A percentile compares a stretch with the other conserved stretches of the same genome.
These are phyloP conservation scores for Dactylellina leptospora DNA, from an alignment of 2,329 filamentous ascomycete species.

Conservation along the genomic window DNA sequence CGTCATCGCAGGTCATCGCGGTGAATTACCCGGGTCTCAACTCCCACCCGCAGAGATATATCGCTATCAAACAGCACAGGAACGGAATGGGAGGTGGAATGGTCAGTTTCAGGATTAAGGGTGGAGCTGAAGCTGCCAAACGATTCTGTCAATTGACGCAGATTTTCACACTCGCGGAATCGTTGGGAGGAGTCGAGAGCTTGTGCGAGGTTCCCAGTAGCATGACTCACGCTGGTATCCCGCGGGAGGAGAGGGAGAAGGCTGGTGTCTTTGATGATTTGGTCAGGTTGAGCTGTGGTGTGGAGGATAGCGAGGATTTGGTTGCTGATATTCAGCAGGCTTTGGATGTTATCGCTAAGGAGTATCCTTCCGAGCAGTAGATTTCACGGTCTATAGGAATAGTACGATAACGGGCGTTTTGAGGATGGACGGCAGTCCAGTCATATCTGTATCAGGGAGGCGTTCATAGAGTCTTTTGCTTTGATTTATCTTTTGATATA, in stretches of 20 bases:
- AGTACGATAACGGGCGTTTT: not conserved
- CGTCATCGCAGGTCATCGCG: constrained; percentile 80
- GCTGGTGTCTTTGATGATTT: constrained; percentile 96
- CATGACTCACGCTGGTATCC: constrained; percentile 98
- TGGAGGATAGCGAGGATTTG: constrained; percentile 89
- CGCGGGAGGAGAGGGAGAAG: constrained; percentile 85
- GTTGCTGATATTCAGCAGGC: constrained; percentile 83
- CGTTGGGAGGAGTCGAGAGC: constrained; percentile 88
- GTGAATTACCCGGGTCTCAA: constrained; percentile 95
- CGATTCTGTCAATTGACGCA: constrained; percentile 88
- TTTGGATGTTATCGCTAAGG: constrained; percentile 65
- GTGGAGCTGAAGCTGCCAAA: constrained; percentile 84
- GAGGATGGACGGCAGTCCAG: constrained; percentile 28
- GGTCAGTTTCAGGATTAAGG: constrained; percentile 93
- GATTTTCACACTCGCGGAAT: constrained; percentile 94
- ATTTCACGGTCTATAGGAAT: constrained; percentile 46
- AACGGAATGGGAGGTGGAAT: constrained; percentile 95
- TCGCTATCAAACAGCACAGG: constrained; percentile 90
- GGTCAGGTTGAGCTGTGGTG: constrained; percentile 88
- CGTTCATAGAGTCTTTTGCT: constrained; percentile 28
- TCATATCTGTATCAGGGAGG: not conserved
- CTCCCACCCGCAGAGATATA: constrained; percentile 84
- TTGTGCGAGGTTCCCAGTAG: constrained; percentile 89
- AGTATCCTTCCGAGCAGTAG: constrained; percentile 32
- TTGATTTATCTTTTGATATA: not conserved